Percentiles rank a stretch among this genome's conserved stretches.
Evolutionary conservation across 257 asterid species (phyloP).

Genomic region (Solanum pinnatisectum): DNA sequence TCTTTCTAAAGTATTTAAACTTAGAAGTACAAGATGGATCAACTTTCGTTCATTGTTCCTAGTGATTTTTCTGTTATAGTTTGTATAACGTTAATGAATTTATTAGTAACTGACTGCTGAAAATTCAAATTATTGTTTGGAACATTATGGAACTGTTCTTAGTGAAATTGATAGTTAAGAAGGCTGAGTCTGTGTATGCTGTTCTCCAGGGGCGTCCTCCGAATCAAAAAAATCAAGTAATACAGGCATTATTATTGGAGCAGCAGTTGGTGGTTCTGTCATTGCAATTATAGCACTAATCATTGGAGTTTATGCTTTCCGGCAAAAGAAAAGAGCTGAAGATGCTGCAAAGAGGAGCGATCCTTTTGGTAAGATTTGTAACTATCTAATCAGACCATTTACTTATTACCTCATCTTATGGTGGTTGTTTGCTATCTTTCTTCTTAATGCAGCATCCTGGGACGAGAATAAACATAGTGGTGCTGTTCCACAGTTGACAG

Average conservation of each 20-base stretch:
- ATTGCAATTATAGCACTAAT: slow-evolving; percentile 39
- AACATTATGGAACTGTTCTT: background rate
- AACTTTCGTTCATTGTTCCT: background rate
- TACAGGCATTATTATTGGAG: slow-evolving; percentile 48
- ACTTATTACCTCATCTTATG: background rate
- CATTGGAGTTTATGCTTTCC: slow-evolving; percentile 64
- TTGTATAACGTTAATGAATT: background rate
- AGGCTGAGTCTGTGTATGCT: background rate
- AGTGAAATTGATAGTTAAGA: background rate
- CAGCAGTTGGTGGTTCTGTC: slow-evolving; percentile 52
- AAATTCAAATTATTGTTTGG: background rate
- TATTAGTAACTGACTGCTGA: background rate
- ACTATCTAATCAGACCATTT: background rate
- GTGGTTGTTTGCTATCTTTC: background rate
- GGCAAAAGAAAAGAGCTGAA: slow-evolving; percentile 68
- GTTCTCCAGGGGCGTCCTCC: slow-evolving; percentile 15
- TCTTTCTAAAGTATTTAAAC: background rate
- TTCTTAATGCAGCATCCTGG: slow-evolving; percentile 65
- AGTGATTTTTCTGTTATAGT: background rate
- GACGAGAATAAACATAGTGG: slow-evolving; percentile 49
- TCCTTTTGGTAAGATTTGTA: slow-evolving; percentile 62
- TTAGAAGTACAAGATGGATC: background rate
- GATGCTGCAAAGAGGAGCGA: slow-evolving; percentile 50
- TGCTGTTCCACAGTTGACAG: slow-evolving; percentile 71
- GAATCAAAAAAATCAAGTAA: slow-evolving; percentile 29